phyloP scores from a whole-genome alignment of 192 early-diverging fungal species.

The Endogone sp. region DNA sequence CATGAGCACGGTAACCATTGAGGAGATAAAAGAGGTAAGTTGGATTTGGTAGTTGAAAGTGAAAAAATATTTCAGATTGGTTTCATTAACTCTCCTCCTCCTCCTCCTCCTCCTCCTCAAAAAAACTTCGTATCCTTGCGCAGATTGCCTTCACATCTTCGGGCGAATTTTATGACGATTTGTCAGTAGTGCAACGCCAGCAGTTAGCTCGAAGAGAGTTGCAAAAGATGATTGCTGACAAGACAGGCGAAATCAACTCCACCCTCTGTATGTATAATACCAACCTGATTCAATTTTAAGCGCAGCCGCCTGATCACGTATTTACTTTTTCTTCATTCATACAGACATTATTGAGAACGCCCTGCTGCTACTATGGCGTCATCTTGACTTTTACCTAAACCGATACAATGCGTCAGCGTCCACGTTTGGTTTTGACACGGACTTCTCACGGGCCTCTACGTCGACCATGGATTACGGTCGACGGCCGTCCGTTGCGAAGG shows the following conservation, averaged over 20 bases:
- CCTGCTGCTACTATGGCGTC: slow-evolving; percentile 69
- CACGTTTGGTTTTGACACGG: slow-evolving; percentile 11
- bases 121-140: no score
- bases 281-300: slow-evolving; percentile 8
- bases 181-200: slow-evolving; percentile 37
- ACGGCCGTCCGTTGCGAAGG: slow-evolving; percentile 5
- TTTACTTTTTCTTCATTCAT: neutral
- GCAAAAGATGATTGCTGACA: slow-evolving; percentile 30
- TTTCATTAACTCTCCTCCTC: no score
- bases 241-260: slow-evolving; percentile 31
- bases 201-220: slow-evolving; percentile 42
- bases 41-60: neutral
- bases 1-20: slow-evolving; percentile 23
- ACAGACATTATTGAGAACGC: slow-evolving; percentile 52
- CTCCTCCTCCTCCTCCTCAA: no score
- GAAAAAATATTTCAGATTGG: no score
- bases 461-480: neutral
- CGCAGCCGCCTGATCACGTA: slow-evolving; percentile 7
- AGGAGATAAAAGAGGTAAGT: slow-evolving; percentile 18
- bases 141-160: slow-evolving; percentile 26
- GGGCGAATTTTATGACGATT: slow-evolving; percentile 33
- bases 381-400: slow-evolving; percentile 56
- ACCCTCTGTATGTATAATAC: slow-evolving; percentile 28
- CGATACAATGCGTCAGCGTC: slow-evolving; percentile 19
- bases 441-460: slow-evolving; percentile 14